Evolutionary conservation across 345 rosid species (phyloP).

Genomic region (Lenwebbia sp.): DNA sequence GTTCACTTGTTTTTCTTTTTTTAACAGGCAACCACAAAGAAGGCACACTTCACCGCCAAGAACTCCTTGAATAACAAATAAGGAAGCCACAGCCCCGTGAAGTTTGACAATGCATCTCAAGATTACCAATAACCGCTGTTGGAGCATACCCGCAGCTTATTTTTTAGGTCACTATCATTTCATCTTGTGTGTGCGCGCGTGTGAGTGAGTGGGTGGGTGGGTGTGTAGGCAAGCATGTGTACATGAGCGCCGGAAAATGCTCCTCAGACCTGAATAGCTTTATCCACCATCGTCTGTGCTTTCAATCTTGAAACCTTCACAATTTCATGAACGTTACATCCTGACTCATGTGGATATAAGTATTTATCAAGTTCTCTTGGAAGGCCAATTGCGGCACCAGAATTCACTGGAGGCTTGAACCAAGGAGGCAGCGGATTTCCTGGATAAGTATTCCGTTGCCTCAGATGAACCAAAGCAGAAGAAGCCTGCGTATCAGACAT

Average conservation of each 20-base stretch:
- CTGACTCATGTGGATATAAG: conserved; percentile 41
- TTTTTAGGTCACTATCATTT: background rate
- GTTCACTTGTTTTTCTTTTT: background rate
- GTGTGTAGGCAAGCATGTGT: background rate
- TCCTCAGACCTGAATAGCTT: conserved; percentile 62
- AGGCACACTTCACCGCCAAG: background rate
- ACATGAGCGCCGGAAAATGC: background rate
- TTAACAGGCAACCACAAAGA: background rate
- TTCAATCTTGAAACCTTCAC: conserved; percentile 52
- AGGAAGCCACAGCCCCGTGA: background rate
- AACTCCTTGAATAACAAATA: background rate
- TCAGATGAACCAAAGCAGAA: conserved; percentile 25
- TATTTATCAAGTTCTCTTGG: conserved; percentile 18
- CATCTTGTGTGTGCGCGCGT: background rate
- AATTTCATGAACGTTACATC: conserved; percentile 54
- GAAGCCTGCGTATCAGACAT: conserved; percentile 38
- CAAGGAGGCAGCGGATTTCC: conserved; percentile 24
- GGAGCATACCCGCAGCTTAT: background rate
- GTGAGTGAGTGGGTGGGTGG: background rate
- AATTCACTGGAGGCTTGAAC: conserved; percentile 22
- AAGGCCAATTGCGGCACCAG: conserved; percentile 10
- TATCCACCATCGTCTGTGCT: conserved; percentile 83
- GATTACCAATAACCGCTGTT: background rate
- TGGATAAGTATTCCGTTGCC: conserved; percentile 25
- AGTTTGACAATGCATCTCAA: background rate